These are phyloP conservation scores for Teratosphaeria pseudoeucalypti DNA, from an alignment of 2,329 filamentous ascomycete genomes.

Conservation along the genomic window DNA sequence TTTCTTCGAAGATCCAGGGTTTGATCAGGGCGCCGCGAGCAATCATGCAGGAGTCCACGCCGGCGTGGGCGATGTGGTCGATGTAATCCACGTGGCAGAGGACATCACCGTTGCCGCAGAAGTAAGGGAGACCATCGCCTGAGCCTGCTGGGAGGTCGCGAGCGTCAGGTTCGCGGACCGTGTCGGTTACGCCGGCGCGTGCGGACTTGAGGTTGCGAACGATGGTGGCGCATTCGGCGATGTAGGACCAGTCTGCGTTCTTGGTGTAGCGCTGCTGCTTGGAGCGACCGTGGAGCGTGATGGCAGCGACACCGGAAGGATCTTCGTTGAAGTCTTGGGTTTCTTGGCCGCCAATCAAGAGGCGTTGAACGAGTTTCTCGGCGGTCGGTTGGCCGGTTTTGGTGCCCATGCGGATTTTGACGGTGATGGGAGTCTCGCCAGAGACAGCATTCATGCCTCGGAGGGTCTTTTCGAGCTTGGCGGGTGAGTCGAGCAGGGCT, in stretches of 20 bases:
- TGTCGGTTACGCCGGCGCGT: slow-evolving; percentile 60
- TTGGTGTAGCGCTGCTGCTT: slow-evolving; percentile 90
- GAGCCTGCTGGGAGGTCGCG: slow-evolving; percentile 61
- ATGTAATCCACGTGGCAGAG: slow-evolving; percentile 88
- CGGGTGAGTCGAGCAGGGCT: slow-evolving; percentile 75
- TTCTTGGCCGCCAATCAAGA: slow-evolving; percentile 70
- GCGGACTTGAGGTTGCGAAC: slow-evolving; percentile 70
- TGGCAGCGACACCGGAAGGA: slow-evolving; percentile 78
- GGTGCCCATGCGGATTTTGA: slow-evolving; percentile 89
- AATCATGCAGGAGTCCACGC: slow-evolving; percentile 92
- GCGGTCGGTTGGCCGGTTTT: slow-evolving; percentile 70
- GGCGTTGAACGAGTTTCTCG: slow-evolving; percentile 66
- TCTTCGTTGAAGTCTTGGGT: slow-evolving; percentile 55
- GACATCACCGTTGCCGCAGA: slow-evolving; percentile 93
- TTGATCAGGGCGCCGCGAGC: slow-evolving; percentile 94
- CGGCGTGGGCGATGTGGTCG: slow-evolving; percentile 61
- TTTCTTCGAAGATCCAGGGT: slow-evolving; percentile 98
- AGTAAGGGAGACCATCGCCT: slow-evolving; percentile 52
- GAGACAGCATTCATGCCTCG: slow-evolving; percentile 93
- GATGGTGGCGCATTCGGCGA: slow-evolving; percentile 75
- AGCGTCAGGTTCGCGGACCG: slow-evolving; percentile 63
- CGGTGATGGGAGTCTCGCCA: slow-evolving; percentile 79
- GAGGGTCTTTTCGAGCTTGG: slow-evolving; percentile 88
- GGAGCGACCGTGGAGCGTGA: slow-evolving; percentile 87
- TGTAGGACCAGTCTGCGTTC: slow-evolving; percentile 90